Conservation (phyloP, 257 asterid species). For the Primulina tabacum region DNA sequence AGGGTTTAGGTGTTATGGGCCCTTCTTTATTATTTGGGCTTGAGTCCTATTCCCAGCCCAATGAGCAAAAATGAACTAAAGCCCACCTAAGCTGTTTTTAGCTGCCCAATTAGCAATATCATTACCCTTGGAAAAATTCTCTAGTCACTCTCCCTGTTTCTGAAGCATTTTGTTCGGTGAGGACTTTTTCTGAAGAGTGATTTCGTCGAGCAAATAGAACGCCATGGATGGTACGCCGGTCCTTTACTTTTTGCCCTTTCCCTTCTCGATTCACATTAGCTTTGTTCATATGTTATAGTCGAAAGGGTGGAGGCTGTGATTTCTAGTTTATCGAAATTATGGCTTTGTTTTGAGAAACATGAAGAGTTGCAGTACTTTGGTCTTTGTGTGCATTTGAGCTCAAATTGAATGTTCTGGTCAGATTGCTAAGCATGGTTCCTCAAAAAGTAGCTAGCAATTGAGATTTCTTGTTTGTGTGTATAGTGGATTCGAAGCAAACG, state of each 20-base stretch:
- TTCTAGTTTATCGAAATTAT: conserved; percentile 2
- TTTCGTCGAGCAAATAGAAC: conserved; percentile 41
- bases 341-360: neutral
- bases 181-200: conserved; percentile 24
- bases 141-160: too few species aligned
- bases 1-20: conserved; percentile 25
- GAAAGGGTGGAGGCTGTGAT: neutral
- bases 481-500: conserved; percentile 82
- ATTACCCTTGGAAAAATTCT: too few species aligned
- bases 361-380: conserved; percentile 7
- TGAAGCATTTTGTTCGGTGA: neutral
- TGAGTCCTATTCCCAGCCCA: neutral
- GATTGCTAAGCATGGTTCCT: neutral
- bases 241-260: neutral
- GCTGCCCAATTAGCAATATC: neutral
- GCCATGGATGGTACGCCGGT: conserved; percentile 56
- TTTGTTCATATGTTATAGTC: neutral
- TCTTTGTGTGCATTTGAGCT: neutral
- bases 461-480: conserved; percentile 9
- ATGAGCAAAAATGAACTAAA: neutral
- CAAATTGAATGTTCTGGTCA: conserved; percentile 14
- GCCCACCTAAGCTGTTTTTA: neutral
- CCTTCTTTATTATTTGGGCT: conserved; percentile 22
- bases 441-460: neutral
- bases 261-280: neutral